Evolutionary conservation across 139 green algal species (phyloP), one percentile per base, ranked within the genome.

Genomic region (Eudorina sp.): DNA sequence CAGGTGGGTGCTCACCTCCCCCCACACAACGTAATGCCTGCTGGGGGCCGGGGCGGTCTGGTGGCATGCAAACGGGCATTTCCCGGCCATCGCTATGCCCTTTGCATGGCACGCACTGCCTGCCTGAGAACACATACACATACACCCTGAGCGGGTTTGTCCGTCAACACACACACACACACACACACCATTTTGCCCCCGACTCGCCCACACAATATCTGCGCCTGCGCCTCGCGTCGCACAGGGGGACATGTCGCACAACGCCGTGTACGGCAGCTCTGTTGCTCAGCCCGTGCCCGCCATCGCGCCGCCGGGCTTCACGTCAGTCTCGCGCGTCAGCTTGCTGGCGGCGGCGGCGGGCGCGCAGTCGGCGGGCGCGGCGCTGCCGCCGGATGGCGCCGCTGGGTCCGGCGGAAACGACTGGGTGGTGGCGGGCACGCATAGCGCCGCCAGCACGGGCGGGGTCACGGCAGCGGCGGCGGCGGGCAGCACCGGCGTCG

Each of bases 391-490:
- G 14, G 31, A 18, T 27, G 73, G 43, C 21, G 73, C 43, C 41
- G 43, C 21, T 43, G 74, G 36, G 29, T 27, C 18, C 74, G 74
- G 73, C 73, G 40, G 45, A 29, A 7, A 45, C 21, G 23, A 60
- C 41, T 29, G 45, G 5, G 6, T 41, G 27, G 0, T 62, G 0
- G 73, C 5, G 1, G 41, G 2, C 14, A 45, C 73, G 73, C 66
- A 75, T 31, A 45, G 6, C 62, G 29, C 4, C 55, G 55, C 23
- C 55, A 25, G 55, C 29, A 25, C 29, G 7, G 62, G 62, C 27
- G 73, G n/a, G 36, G n/a, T n/a, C n/a, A n/a, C 68, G 34, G 75
- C 46, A 18, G 46, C n/a, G 75, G 75, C 29, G 48, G 75, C n/a
- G 48, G 48, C 31, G 53, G n/a, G 48, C 46, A 31, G 75, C 48